phyloP scores from a whole-genome alignment of 129 eudicot species.

The Escallonia herrerae region DNA sequence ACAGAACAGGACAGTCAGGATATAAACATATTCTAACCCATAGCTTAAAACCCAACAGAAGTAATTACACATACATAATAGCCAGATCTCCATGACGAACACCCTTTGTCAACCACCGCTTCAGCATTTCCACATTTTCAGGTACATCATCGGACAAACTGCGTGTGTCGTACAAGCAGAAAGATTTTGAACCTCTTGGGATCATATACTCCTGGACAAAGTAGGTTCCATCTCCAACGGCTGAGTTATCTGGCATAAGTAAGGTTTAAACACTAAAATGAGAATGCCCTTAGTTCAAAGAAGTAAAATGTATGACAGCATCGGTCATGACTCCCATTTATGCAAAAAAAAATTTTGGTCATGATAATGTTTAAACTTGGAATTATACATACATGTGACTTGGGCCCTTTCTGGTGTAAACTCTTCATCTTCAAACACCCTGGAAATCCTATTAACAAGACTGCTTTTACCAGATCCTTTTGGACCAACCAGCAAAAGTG shows the following conservation, averaged over 20 bases:
- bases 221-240: constrained; percentile 54
- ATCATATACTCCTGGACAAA: constrained; percentile 70
- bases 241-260: constrained; percentile 46
- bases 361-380: neutral
- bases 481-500: constrained; percentile 68
- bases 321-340: too few relatives aligned
- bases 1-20: constrained; percentile 6
- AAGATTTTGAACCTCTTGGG: constrained; percentile 54
- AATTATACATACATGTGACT: constrained; percentile 53
- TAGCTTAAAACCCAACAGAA: neutral
- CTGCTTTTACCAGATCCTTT: constrained; percentile 91
- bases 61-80: constrained; percentile 29
- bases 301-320: too few relatives aligned
- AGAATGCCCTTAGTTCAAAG: too few relatives aligned
- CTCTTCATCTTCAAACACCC: constrained; percentile 59
- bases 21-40: neutral
- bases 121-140: constrained; percentile 41
- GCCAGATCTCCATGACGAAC: constrained; percentile 59
- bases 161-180: constrained; percentile 67
- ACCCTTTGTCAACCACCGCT: constrained; percentile 66
- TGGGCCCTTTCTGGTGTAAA: constrained; percentile 76
- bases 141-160: constrained; percentile 41
- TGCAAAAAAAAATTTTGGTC: too few relatives aligned
- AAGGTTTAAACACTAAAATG: neutral
- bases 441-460: constrained; percentile 65